Conservation (phyloP, 129 eudicot species). For the Ambrosia artemisiifolia region DNA sequence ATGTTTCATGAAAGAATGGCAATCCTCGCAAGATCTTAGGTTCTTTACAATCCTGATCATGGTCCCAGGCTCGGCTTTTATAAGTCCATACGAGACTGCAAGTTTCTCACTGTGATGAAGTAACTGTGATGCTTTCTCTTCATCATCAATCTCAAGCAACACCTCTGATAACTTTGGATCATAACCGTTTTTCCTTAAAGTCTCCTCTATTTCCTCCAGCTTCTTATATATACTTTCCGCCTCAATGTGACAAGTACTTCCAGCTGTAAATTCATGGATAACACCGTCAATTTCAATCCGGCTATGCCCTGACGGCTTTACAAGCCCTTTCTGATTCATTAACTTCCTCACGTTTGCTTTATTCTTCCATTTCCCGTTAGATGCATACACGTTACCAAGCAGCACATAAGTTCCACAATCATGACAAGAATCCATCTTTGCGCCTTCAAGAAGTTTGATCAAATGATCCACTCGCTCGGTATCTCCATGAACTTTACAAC, state of each 20-base stretch:
- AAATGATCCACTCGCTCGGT: constrained; percentile 33
- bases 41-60: constrained; percentile 45
- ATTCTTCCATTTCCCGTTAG: constrained; percentile 47
- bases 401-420: constrained; percentile 43
- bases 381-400: constrained; percentile 41
- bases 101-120: constrained; percentile 57
- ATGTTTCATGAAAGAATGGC: constrained; percentile 48
- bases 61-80: constrained; percentile 36
- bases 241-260: constrained; percentile 36
- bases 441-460: constrained; percentile 29
- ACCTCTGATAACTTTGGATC: constrained; percentile 35
- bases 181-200: constrained; percentile 32
- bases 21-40: constrained; percentile 50
- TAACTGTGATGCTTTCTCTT: constrained; percentile 40
- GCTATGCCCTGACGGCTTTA: constrained; percentile 44
- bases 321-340: constrained; percentile 37
- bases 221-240: constrained; percentile 32
- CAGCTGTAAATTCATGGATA: constrained; percentile 44
- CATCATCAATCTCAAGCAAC: constrained; percentile 44
- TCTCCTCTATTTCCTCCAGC: constrained; percentile 34
- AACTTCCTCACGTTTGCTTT: constrained; percentile 33
- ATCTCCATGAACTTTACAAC: constrained; percentile 49
- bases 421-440: constrained; percentile 24
- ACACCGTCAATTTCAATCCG: constrained; percentile 34
- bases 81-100: constrained; percentile 41